These are phyloP conservation scores for Colletotrichum musicola DNA, from an alignment of 2,329 filamentous ascomycete species.

Conservation along the genomic window DNA sequence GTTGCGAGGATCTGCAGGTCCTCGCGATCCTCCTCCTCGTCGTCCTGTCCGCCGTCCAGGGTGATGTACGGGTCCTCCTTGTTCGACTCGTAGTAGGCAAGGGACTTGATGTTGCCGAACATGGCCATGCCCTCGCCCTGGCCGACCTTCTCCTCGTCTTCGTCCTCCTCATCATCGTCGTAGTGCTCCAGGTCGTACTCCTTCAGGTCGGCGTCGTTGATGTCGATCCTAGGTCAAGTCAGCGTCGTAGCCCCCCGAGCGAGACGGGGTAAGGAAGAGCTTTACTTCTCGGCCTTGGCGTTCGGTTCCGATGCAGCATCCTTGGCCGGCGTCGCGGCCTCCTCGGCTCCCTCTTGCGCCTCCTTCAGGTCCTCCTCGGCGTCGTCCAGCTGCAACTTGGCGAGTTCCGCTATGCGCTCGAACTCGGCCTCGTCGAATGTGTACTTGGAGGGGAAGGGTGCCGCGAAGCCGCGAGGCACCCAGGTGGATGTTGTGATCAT, in stretches of 20 bases:
- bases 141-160: conserved; percentile 61
- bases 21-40: conserved; percentile 91
- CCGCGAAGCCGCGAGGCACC: conserved; percentile 82
- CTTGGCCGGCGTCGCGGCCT: conserved; percentile 37
- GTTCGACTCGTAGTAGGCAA: conserved; percentile 94
- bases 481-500: conserved; percentile 84
- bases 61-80: conserved; percentile 98
- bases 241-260: conserved; percentile 30
- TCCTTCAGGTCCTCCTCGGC: conserved; percentile 87
- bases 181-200: conserved; percentile 98
- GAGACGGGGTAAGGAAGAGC: not conserved
- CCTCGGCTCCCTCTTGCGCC: conserved; percentile 63
- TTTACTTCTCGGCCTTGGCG: conserved; percentile 45
- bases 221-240: conserved; percentile 62
- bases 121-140: conserved; percentile 82
- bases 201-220: conserved; percentile 88
- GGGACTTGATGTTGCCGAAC: conserved; percentile 94
- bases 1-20: conserved; percentile 93
- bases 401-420: conserved; percentile 79
- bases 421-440: conserved; percentile 82
- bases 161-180: conserved; percentile 77
- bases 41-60: conserved; percentile 76
- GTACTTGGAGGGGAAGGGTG: conserved; percentile 81
- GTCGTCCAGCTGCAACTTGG: conserved; percentile 87
- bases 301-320: conserved; percentile 46